phyloP scores from a whole-genome alignment of 2,329 filamentous ascomycete species.

The Fusarium sp. region DNA sequence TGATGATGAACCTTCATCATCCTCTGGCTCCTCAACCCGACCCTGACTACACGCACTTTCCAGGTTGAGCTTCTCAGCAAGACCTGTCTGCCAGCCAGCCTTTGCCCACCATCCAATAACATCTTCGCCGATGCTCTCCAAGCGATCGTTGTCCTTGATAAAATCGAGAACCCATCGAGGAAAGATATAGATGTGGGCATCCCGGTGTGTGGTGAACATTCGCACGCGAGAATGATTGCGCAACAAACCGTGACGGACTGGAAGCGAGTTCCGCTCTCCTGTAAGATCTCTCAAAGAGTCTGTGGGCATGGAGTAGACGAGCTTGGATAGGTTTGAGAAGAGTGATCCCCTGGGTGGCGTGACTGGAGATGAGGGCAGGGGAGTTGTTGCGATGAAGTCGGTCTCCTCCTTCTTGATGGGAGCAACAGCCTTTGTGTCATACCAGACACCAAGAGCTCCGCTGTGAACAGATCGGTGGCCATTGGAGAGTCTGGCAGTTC shows the following conservation, averaged over 20 bases:
- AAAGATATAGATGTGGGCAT: slow-evolving; percentile 95
- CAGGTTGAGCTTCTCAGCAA: slow-evolving; percentile 82
- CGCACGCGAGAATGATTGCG: slow-evolving; percentile 79
- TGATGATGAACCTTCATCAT: slow-evolving; percentile 46
- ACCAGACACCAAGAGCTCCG: slow-evolving; percentile 91
- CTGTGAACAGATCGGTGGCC: slow-evolving; percentile 62
- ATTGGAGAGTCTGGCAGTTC: slow-evolving; percentile 57
- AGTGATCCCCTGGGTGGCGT: slow-evolving; percentile 67
- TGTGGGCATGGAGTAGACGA: slow-evolving; percentile 89
- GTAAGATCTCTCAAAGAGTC: slow-evolving; percentile 88
- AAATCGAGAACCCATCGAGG: slow-evolving; percentile 92
- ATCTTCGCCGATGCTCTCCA: slow-evolving; percentile 92
- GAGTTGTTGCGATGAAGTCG: slow-evolving; percentile 86
- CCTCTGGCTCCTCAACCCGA: slow-evolving; percentile 54
- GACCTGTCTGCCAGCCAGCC: slow-evolving; percentile 86
- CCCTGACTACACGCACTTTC: slow-evolving; percentile 66
- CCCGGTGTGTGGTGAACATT: slow-evolving; percentile 85
- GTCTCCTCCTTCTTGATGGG: slow-evolving; percentile 91
- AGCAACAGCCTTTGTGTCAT: slow-evolving; percentile 81
- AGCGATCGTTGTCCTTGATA: slow-evolving; percentile 79
- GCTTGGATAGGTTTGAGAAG: slow-evolving; percentile 75
- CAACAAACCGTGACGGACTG: slow-evolving; percentile 81
- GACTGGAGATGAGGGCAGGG: slow-evolving; percentile 67
- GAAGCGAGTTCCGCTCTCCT: slow-evolving; percentile 78
- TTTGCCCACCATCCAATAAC: slow-evolving; percentile 97